Base-by-base conservation (phyloP, 495 filamentous ascomycete species). In the Xylaria castorea region DNA sequence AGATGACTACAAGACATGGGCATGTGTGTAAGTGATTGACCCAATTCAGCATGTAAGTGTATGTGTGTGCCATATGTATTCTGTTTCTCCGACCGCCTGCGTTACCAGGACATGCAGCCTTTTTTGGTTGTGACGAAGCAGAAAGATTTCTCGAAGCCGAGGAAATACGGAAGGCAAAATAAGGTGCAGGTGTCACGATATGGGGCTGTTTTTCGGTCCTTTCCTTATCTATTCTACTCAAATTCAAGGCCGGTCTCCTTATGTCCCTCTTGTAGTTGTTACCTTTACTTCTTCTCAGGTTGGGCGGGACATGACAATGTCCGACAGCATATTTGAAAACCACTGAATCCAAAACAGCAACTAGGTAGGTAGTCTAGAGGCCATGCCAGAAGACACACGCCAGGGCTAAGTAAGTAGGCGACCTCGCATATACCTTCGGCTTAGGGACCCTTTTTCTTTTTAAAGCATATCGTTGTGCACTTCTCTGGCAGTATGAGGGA, bases 1-100 rank as follows among this genome's bases (percentile, higher is more conserved):
- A 63, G 61, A 63, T 42, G 38, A 63, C 61, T 5, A 12, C n/a
- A 44, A 44, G 61, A 25, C 61, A 63, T 42, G 61, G 38, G 36
- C 6, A 16, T 30, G 12, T 57, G 38, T 27, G 38, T 63, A 63
- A 40, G 38, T 63, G 38, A 16, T 44, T 16, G 53, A 57, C 18
- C 53, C 14, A 27, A 4, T 32, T 18, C 25, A 57, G 27, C 34
- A 38, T 61, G 58, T 38, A 60, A 20, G 12, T 25, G 57, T 60
- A 20, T 57, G 30, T 20, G 27, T 30, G 30, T 16, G 27, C 48
- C 16, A 27, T 34, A 7, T 6, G 58, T 38, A 25, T 61, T 57
- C 3, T 57, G 53, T 57, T 32, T 14, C 50, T 32, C 53, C 25
- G 53, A 18, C 53, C 14, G 16, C 14, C 27, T 57, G 2, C 1